phyloP scores from a whole-genome alignment of 2,329 filamentous ascomycete species.

The Cyphellophora europaea region DNA sequence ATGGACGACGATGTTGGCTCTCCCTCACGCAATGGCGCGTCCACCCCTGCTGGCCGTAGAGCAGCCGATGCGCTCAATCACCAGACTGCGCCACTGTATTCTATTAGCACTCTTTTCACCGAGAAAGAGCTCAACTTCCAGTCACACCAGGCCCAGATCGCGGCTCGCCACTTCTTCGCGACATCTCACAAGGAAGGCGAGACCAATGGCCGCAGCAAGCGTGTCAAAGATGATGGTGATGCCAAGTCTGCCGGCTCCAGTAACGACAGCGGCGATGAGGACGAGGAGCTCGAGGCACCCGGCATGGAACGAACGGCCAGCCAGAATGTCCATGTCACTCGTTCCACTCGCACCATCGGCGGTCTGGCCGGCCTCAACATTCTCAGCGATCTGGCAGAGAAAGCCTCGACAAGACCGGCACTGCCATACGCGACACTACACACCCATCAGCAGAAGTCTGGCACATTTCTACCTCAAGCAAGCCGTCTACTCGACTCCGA shows the following conservation, averaged over 20 bases:
- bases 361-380: slow-evolving; percentile 41
- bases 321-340: slow-evolving; percentile 48
- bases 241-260: slow-evolving; percentile 28
- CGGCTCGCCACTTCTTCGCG: slow-evolving; percentile 49
- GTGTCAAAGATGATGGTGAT: slow-evolving; percentile 29
- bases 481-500: slow-evolving; percentile 36
- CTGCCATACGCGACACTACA: slow-evolving; percentile 37
- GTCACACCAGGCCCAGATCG: slow-evolving; percentile 51
- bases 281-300: slow-evolving; percentile 32
- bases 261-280: slow-evolving; percentile 32
- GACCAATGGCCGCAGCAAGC: slow-evolving; percentile 20
- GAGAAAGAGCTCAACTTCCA: slow-evolving; percentile 57
- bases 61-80: slow-evolving; percentile 42
- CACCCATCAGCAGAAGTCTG: slow-evolving; percentile 33
- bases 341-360: slow-evolving; percentile 41
- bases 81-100: slow-evolving; percentile 52
- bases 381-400: slow-evolving; percentile 47
- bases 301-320: slow-evolving; percentile 55
- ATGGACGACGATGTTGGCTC: slow-evolving; percentile 51
- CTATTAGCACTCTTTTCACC: slow-evolving; percentile 55
- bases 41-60: slow-evolving; percentile 42
- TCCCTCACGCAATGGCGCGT: slow-evolving; percentile 42
- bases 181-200: slow-evolving; percentile 34
- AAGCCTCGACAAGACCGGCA: slow-evolving; percentile 34
- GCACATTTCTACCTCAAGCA: slow-evolving; percentile 28